Percentiles rank a stretch among this genome's conserved stretches.
Conservation (phyloP, 768 basidiomycete genomes). For the Exidia glandulosa region DNA sequence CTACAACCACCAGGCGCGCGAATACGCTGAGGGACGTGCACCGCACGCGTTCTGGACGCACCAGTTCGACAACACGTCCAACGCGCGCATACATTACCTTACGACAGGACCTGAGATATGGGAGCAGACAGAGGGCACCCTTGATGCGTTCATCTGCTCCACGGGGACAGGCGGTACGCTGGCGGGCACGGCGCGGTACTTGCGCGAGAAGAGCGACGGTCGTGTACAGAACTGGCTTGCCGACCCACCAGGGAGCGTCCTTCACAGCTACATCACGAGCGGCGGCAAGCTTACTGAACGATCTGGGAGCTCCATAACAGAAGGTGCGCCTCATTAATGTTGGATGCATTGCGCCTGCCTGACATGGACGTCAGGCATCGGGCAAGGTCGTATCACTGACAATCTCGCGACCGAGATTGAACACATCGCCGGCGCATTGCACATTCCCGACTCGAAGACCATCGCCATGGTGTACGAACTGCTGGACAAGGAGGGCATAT, state of each 20-base stretch:
- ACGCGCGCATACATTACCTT: conserved; percentile 75
- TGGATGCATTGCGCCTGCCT: conserved; percentile 1
- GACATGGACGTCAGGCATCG: conserved; percentile 68
- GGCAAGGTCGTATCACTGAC: conserved; percentile 89
- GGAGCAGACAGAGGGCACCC: conserved; percentile 66
- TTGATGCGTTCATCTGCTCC: conserved; percentile 88
- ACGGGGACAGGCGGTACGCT: conserved; percentile 96
- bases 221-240: conserved; percentile 87
- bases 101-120: conserved; percentile 97
- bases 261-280: conserved; percentile 71
- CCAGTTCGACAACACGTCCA: conserved; percentile 96
- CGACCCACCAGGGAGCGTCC: conserved; percentile 91
- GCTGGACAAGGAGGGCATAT: conserved; percentile 84
- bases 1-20: conserved; percentile 96
- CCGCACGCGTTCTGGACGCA: conserved; percentile 90
- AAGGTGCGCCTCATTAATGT: conserved; percentile 42
- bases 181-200: conserved; percentile 73
- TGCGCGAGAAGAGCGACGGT: conserved; percentile 72
- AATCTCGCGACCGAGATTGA: conserved; percentile 79
- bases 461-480: conserved; percentile 91
- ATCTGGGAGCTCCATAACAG: conserved; percentile 80
- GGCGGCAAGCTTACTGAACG: conserved; percentile 71
- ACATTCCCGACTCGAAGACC: conserved; percentile 78
- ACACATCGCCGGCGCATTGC: conserved; percentile 71
- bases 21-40: conserved; percentile 57